Evolutionary conservation across 306 rosid genomes (phyloP), one percentile per base, ranked within the genome.

Genomic region (Prunus mira): DNA sequence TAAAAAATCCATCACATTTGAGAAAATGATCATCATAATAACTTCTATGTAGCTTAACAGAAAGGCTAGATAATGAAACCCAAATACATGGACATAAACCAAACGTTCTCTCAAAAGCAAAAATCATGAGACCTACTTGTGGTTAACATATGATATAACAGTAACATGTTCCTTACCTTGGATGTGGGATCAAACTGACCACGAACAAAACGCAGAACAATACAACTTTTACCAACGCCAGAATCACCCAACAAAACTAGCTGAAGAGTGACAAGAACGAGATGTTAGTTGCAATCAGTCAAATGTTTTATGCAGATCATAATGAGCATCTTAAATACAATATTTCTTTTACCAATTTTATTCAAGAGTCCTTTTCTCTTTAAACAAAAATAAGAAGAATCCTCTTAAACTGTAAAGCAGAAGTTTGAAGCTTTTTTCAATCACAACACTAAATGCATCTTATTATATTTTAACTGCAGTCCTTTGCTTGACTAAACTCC

Each of bases 161-260:
- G 78, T n/a, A 84, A 65, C 63, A 74, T 41, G 64, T 25, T 82
- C 66, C 79, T 79, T 64, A 92, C 99, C 98, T 96, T 96, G 84
- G 99, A 96, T 22, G 97, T 91, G 41, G 99, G 98, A 82, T 96
- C 99, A 87, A 96, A 96, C 82, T 88, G 98, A 76, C 99, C 99
- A 75, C 99, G 98, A 67, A 96, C 99, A 88, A 96, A 96, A 49
- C 98, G 88, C 68, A 96, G 97, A 78, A 96, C 99, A 86, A 96
- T 96, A 71, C 99, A 96, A 82, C 99, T 96, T 84, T 96, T 96
- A 80, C 99, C 99, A 81, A 96, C 99, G 50, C 99, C 99, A 79
- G 99, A 96, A 87, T 96, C 99, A 76, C 99, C 99, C 83, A 96
- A 81, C 79, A 96, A 88, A 76, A 96, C 99, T 74, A 96, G 97